Evolutionary conservation across 164 flowering plant species (phyloP), one percentile per base, ranked within the genome.

Genomic region (Platanus orientalis): DNA sequence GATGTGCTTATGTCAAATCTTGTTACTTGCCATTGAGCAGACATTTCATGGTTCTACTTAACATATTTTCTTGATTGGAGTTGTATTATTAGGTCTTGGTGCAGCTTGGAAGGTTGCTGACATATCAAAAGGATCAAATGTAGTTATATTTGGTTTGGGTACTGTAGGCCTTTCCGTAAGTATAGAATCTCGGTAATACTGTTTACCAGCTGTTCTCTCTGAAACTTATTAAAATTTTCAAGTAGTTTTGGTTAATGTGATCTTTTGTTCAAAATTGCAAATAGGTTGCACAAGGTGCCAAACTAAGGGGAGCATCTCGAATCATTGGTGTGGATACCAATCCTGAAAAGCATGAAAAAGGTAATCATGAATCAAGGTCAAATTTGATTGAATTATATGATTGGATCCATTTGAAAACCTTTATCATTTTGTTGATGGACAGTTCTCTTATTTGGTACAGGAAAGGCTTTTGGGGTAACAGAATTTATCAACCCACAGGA

Each of bases 101-200:
- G 99, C 97, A 47, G 99, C 92, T 68, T 95, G 99, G 99, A 91
- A 87, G 65, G 92, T 95, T 75, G 97, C 97, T 57, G 73, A 95
- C 73, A 58, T 95, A 74, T 67, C 85, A 12, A 60, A 84, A 76
- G 90, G 96, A 78, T 88, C 97, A 64, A 86, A 73, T 54, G 96
- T 95, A 14, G 97, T 71, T 26, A 83, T 95, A 60, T 91, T 88
- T 73, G 99, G 99, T 62, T 96, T 95, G 25, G 99, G 99, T 71
- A 89, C 97, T 70, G 96, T 95, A 6, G 99, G 97, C 56, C 96
- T 95, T 68, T 84, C 97, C 42, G 99, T 94, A 80, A 86, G 96
- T 81, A 60, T 50, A 14, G n/a, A 4, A 45, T 16, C 3, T 45
- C n/a, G 34, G 40, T 56, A 10, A 17, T 61, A 11, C 54, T 32